Conservation (phyloP, 345 rosid genomes). For the Salix brachista region DNA sequence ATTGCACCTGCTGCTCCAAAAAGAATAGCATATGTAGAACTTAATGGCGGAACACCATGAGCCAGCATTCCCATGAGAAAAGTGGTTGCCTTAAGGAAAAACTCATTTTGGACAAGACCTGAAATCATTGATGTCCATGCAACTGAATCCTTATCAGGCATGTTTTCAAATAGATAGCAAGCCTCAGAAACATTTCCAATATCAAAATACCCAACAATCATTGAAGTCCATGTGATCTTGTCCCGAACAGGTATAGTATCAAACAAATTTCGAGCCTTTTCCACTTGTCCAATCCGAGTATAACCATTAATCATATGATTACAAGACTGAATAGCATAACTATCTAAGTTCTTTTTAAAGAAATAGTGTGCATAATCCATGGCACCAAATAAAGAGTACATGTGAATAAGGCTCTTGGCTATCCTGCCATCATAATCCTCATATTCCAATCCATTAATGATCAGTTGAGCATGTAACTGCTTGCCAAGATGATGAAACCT, state of each 20-base stretch:
- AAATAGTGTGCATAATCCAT: slow-evolving; percentile 49
- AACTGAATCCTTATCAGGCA: slow-evolving; percentile 47
- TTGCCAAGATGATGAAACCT: slow-evolving; percentile 44
- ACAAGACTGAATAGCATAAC: slow-evolving; percentile 31
- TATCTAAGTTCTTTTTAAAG: slow-evolving; percentile 27
- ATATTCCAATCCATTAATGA: slow-evolving; percentile 36
- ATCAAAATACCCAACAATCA: slow-evolving; percentile 47
- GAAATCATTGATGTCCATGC: slow-evolving; percentile 62
- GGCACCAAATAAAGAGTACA: slow-evolving; percentile 56
- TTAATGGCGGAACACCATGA: slow-evolving; percentile 34
- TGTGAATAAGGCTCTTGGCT: slow-evolving; percentile 58
- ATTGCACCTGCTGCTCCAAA: slow-evolving; percentile 69
- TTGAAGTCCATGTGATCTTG: slow-evolving; percentile 54
- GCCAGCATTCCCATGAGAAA: slow-evolving; percentile 37
- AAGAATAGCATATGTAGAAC: slow-evolving; percentile 38
- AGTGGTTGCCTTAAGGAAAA: slow-evolving; percentile 36
- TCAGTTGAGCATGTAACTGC: slow-evolving; percentile 59
- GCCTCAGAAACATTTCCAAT: slow-evolving; percentile 35
- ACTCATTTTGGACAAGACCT: slow-evolving; percentile 51
- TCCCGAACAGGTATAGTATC: slow-evolving; percentile 33
- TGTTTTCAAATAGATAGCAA: slow-evolving; percentile 25
- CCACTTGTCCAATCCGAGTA: slow-evolving; percentile 37
- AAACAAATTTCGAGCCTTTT: slow-evolving; percentile 44
- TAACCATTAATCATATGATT: slow-evolving; percentile 48
- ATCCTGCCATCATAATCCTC: slow-evolving; percentile 62